Conservation (phyloP, 2,329 filamentous ascomycete species). For the Grosmannia serpens region DNA sequence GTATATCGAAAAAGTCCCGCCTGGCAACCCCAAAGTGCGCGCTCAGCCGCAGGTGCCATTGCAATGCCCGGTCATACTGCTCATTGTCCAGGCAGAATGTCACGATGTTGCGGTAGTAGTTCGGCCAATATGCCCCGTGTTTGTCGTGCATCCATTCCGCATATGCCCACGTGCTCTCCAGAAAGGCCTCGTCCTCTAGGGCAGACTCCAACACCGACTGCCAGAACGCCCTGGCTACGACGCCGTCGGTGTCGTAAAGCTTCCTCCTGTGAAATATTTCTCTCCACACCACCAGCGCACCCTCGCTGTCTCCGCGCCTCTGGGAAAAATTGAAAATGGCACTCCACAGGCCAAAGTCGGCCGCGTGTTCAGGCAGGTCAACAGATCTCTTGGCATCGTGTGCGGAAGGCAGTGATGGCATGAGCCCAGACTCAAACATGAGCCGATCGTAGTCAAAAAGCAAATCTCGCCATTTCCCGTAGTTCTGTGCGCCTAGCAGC, state of each 20-base stretch:
- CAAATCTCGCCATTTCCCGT: slow-evolving; percentile 17
- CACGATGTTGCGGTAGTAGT: slow-evolving; percentile 36
- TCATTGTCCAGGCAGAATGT: slow-evolving; percentile 28
- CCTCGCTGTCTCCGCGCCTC: slow-evolving; percentile 14
- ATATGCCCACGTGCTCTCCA: slow-evolving; percentile 25
- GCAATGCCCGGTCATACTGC: slow-evolving; percentile 26
- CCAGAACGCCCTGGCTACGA: slow-evolving; percentile 19
- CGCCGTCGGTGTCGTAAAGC: slow-evolving; percentile 15
- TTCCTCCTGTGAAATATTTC: slow-evolving; percentile 14
- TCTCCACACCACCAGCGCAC: slow-evolving; percentile 17
- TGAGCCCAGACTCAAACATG: slow-evolving; percentile 15
- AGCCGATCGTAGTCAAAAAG: slow-evolving; percentile 16
- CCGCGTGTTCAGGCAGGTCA: slow-evolving; percentile 16
- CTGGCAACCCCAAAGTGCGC: slow-evolving; percentile 29
- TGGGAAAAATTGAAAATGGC: slow-evolving; percentile 20
- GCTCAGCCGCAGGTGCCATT: slow-evolving; percentile 36
- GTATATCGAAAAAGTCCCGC: slow-evolving; percentile 28
- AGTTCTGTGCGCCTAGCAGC: slow-evolving; percentile 9
- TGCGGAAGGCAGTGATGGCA: background rate
- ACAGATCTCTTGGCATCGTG: slow-evolving; percentile 11
- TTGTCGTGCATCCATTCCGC: slow-evolving; percentile 30
- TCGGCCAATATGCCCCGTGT: slow-evolving; percentile 33
- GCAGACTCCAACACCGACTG: slow-evolving; percentile 20
- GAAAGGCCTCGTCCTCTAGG: slow-evolving; percentile 19
- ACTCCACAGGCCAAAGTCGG: slow-evolving; percentile 20